Evolutionary conservation across 331 rosid genomes (phyloP).

Genomic region (Malus hybrid): DNA sequence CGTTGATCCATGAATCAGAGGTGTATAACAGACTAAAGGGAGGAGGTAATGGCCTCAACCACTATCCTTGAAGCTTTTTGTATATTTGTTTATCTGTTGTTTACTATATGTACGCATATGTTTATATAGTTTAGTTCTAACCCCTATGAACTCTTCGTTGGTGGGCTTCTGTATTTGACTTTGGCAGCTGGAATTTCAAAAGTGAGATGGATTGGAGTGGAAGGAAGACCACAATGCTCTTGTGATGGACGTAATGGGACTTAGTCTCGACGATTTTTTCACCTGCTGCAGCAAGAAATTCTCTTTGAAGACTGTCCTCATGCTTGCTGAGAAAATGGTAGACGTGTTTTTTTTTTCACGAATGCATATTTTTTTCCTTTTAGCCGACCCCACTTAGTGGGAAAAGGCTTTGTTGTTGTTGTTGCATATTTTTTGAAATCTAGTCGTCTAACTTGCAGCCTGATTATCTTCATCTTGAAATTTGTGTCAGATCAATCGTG

Average conservation of each 20-base stretch:
- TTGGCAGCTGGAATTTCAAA: slow-evolving; percentile 48
- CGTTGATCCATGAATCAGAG: slow-evolving; percentile 47
- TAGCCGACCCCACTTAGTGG: no score
- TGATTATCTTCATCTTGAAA: background rate
- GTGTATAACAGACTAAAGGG: slow-evolving; percentile 48
- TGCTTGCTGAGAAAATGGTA: slow-evolving; percentile 67
- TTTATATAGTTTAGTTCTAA: no score
- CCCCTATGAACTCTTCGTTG: no score
- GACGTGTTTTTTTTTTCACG: background rate
- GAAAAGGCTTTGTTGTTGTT: no score
- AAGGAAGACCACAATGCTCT: slow-evolving; percentile 56
- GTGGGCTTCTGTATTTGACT: background rate
- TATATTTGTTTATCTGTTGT: no score
- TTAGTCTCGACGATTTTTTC: slow-evolving; percentile 54
- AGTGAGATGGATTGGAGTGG: slow-evolving; percentile 52
- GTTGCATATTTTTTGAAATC: background rate
- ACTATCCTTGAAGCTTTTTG: background rate
- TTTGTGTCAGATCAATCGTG: slow-evolving; percentile 42
- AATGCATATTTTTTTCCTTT: background rate
- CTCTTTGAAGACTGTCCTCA: slow-evolving; percentile 53
- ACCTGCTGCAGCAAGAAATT: slow-evolving; percentile 52
- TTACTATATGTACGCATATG: no score
- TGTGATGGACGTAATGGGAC: slow-evolving; percentile 52
- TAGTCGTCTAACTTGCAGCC: background rate
- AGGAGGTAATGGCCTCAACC: slow-evolving; percentile 37